Evolutionary conservation across 176 grass and related monocot genomes (phyloP).

Genomic region (Rhynchospora pubera): DNA sequence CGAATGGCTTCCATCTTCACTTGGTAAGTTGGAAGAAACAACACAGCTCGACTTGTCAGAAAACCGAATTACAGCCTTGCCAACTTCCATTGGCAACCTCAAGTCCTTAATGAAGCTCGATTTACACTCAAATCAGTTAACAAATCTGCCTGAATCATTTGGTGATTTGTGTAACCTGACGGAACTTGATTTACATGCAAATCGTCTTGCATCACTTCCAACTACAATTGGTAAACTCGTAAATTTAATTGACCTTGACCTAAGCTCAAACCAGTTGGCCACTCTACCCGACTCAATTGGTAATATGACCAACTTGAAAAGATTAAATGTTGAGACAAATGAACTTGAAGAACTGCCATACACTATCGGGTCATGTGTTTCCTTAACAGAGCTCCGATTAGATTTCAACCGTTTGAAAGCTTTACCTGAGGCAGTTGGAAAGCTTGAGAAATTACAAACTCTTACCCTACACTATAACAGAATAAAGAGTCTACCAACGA

Average conservation of each 20-base stretch:
- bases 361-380: conserved; percentile 81
- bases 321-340: conserved; percentile 76
- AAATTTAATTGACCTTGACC: conserved; percentile 54
- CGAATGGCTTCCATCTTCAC: conserved; percentile 92
- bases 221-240: conserved; percentile 66
- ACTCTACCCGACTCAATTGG: conserved; percentile 69
- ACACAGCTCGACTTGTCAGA: conserved; percentile 83
- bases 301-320: conserved; percentile 67
- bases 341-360: conserved; percentile 91
- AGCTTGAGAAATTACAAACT: conserved; percentile 64
- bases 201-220: conserved; percentile 71
- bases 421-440: conserved; percentile 89
- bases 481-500: conserved; percentile 87
- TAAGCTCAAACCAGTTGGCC: conserved; percentile 75
- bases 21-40: conserved; percentile 80
- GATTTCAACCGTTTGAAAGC: conserved; percentile 96
- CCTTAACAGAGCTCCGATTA: conserved; percentile 67
- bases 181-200: conserved; percentile 79
- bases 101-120: conserved; percentile 74
- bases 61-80: conserved; percentile 80
- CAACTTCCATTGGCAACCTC: conserved; percentile 70
- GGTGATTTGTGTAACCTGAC: conserved; percentile 69
- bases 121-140: conserved; percentile 89
- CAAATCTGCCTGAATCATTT: conserved; percentile 80
- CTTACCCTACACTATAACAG: conserved; percentile 90